A percentile compares a stretch with the other conserved stretches of the same genome.
Evolutionary conservation across 768 basidiomycete genomes (phyloP).

Genomic region (Nidula microcarpa): DNA sequence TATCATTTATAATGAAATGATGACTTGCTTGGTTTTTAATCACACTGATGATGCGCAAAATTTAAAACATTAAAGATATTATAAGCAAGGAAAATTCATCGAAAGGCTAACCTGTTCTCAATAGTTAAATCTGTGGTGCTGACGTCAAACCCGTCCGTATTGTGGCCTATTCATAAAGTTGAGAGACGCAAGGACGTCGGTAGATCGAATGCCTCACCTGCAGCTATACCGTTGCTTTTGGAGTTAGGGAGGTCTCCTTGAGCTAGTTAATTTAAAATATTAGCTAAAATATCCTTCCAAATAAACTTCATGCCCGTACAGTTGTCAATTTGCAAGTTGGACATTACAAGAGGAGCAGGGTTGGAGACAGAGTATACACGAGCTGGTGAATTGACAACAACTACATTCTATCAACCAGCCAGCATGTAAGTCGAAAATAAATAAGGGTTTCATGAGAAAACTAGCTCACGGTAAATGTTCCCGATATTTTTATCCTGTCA

Average conservation of each 20-base stretch:
- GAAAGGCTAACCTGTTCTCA: constrained; percentile 28
- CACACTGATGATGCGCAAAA: not conserved
- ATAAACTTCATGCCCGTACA: constrained; percentile 31
- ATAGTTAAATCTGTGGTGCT: constrained; percentile 33
- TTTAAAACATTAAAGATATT: too few relatives aligned
- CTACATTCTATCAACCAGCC: constrained; percentile 28
- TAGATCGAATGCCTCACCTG: constrained; percentile 19
- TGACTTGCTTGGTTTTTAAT: constrained; percentile 36
- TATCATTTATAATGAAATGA: constrained; percentile 17
- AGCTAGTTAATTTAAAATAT: constrained; percentile 25
- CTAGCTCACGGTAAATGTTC: constrained; percentile 24
- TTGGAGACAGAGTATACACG: constrained; percentile 36
- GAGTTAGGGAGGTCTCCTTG: constrained; percentile 49
- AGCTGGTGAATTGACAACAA: constrained; percentile 37
- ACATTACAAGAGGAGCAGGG: constrained; percentile 36
- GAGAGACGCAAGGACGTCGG: not conserved
- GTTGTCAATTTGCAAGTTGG: constrained; percentile 48
- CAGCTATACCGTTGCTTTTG: constrained; percentile 42
- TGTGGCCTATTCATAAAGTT: constrained; percentile 25
- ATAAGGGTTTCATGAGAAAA: constrained; percentile 10
- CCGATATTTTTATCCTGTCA: constrained; percentile 32
- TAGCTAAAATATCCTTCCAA: not conserved
- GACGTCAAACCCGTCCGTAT: constrained; percentile 51
- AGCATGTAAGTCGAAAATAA: constrained; percentile 15
- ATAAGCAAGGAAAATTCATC: not conserved